Conservation (phyloP, 2,329 filamentous ascomycete genomes). For the Stagonosporopsis rhizophila region DNA sequence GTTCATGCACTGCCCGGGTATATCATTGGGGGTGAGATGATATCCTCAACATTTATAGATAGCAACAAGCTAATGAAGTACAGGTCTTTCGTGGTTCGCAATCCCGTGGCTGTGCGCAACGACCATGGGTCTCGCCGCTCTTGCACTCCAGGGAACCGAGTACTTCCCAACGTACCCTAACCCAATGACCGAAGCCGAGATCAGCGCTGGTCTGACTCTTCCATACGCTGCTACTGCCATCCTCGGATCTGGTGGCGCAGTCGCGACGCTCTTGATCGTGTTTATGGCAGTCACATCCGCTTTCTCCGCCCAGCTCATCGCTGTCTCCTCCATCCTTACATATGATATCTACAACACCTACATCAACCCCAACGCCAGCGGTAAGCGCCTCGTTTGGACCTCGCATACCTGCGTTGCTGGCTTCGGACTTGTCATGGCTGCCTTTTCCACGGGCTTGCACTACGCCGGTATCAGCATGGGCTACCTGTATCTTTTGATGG, state of each 20-base stretch:
- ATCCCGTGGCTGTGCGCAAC: slow-evolving; percentile 58
- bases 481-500: slow-evolving; percentile 89
- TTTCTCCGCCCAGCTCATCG: slow-evolving; percentile 56
- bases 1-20: slow-evolving; percentile 81
- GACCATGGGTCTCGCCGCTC: slow-evolving; percentile 55
- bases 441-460: slow-evolving; percentile 74
- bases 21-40: slow-evolving; percentile 38
- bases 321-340: slow-evolving; percentile 85
- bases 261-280: slow-evolving; percentile 48
- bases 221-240: slow-evolving; percentile 43
- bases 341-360: slow-evolving; percentile 91
- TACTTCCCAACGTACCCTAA: slow-evolving; percentile 54
- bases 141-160: slow-evolving; percentile 51
- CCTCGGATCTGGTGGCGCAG: slow-evolving; percentile 42
- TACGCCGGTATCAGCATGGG: slow-evolving; percentile 67
- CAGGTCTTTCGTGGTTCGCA: slow-evolving; percentile 56
- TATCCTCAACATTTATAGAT: neutral
- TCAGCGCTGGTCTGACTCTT: slow-evolving; percentile 41
- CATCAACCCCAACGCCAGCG: slow-evolving; percentile 77
- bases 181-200: slow-evolving; percentile 32
- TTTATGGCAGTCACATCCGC: slow-evolving; percentile 59
- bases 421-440: slow-evolving; percentile 81
- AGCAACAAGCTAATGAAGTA: slow-evolving; percentile 26
- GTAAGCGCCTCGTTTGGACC: slow-evolving; percentile 78
- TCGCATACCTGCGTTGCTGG: slow-evolving; percentile 75